Base-by-base conservation (phyloP, 257 asterid species). In the Scutellaria barbata region DNA sequence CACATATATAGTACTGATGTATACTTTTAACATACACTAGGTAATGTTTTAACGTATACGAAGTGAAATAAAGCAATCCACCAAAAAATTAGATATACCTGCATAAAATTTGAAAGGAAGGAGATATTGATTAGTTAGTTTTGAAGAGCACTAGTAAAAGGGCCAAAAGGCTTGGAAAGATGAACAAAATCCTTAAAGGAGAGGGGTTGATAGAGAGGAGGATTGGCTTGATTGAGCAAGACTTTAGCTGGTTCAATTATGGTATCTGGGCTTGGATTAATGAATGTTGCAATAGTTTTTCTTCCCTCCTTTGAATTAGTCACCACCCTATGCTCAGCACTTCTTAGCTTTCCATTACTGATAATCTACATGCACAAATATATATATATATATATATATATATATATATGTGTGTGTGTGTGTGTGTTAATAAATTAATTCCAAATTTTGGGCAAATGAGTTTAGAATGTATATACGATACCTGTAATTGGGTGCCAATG, bases 401-500 rank as follows among this genome's bases (percentile, higher is more conserved):
- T 20, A 20, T 20, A 20, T 20, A 20, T 20, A 20, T 20, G n/a
- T n/a, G n/a, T n/a, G n/a, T n/a, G n/a, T n/a, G n/a, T n/a, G n/a
- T n/a, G n/a, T n/a, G n/a, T n/a, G n/a, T n/a, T n/a, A n/a, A n/a
- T n/a, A n/a, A n/a, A n/a, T n/a, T n/a, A n/a, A n/a, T n/a, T n/a
- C n/a, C n/a, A n/a, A n/a, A n/a, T n/a, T n/a, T n/a, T n/a, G n/a
- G n/a, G n/a, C n/a, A n/a, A n/a, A n/a, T n/a, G n/a, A n/a, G n/a
- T n/a, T n/a, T n/a, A n/a, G n/a, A n/a, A n/a, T n/a, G n/a, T n/a
- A n/a, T n/a, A 1, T 22, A 22, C 2, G 25, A 2, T 70, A 88
- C 95, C 95, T 83, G 81, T 0, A 88, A 51, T 74, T 84, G 92
- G 71, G 85, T 76, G 63, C 92, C 92, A 33, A 86, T 47, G 78